Percentiles rank a stretch among this genome's conserved stretches.
phyloP scores from a whole-genome alignment of 2,329 filamentous ascomycete genomes.

The Pseudogymnoascus verrucosus region DNA sequence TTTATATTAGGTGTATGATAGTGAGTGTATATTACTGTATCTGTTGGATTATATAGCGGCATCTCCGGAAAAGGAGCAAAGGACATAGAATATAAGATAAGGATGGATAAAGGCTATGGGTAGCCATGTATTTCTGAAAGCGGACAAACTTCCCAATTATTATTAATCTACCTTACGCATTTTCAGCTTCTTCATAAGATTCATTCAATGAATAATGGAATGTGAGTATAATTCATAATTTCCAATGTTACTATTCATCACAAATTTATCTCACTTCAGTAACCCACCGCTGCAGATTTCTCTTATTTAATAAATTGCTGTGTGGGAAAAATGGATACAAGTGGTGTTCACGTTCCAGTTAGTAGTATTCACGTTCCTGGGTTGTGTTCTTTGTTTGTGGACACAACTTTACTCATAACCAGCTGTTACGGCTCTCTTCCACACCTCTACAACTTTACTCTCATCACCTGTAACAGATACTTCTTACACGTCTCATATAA shows the following conservation, averaged over 20 bases:
- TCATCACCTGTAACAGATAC: neutral
- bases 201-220: neutral
- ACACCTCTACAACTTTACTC: neutral
- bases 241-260: neutral
- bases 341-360: neutral
- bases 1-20: neutral
- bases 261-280: neutral
- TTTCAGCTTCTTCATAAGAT: neutral
- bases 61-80: neutral
- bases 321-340: neutral
- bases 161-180: neutral
- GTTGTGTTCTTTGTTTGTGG: neutral
- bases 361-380: neutral
- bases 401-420: neutral
- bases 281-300: neutral
- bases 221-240: neutral
- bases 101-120: neutral
- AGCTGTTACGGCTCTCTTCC: neutral
- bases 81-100: slow-evolving; percentile 1
- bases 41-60: neutral
- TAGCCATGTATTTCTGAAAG: neutral
- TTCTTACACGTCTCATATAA: neutral
- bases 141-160: neutral
- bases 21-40: slow-evolving; percentile 4
- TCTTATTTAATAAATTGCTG: neutral